Base-by-base conservation (phyloP, 192 early-diverging fungal species). In the Rhizoclosmatium sp. region DNA sequence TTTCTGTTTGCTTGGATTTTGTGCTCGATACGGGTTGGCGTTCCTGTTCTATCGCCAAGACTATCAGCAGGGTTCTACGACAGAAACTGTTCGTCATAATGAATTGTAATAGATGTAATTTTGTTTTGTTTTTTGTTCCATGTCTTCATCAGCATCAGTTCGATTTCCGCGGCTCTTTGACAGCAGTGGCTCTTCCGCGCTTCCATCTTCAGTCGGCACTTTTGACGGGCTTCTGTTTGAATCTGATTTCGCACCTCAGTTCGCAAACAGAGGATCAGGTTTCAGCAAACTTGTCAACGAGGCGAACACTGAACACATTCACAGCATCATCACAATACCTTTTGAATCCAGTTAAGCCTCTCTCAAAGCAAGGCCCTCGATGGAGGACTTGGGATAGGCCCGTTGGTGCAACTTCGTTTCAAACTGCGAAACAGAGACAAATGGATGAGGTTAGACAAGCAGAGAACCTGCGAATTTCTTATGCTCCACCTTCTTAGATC, bases 21-120 rank as follows among this genome's bases (percentile, higher is more conserved):
- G 92, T 48, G 92, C 97, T 68, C 88, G 97, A 12, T 95, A 96
- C 84, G 80, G 86, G 86, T 9, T 97, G 12, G 94, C 95, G 3
- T 87, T 92, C 47, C 86, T 94, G 49, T 92, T 98, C n/a, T 98
- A 96, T 82, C 75, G 83, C 54, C 56, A 60, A 58, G 75, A 31
- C 39, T 69, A 80, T n/a, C 31, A 31, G 76, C 41, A 12, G 51
- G 69, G 31, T 0, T 31, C 31, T 31, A 31, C 31, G 31, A 31
- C 31, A 31, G 31, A 31, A 31, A 31, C 31, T 31, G 31, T 31
- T 31, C 31, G 31, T 31, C 31, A 31, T 31, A 31, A 31, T 31
- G 31, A 31, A 31, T 31, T 31, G 31, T 31, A 31, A 31, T 31
- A 31, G 31, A 31, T 31, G 31, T 31, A 31, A 31, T 31, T 31